Conservation (phyloP, 805 yeast genomes). For the Sugiyamaella smithiae region DNA sequence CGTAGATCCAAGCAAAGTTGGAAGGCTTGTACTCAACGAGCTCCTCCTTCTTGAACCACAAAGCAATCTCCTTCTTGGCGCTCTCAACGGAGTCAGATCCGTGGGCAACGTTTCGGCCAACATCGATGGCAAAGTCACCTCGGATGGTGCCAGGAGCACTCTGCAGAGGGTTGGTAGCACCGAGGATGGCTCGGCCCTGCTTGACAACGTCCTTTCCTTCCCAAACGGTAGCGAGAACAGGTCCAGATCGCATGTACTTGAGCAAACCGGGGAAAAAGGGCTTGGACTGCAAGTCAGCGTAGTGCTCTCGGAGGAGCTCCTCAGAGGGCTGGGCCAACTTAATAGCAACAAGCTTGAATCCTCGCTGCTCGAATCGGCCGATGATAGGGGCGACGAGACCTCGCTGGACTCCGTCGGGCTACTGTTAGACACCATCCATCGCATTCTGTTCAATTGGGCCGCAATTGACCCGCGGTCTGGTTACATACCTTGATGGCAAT, state of each 20-base stretch:
- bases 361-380: conserved; percentile 94
- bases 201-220: conserved; percentile 99
- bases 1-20: conserved; percentile 88
- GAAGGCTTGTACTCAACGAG: conserved; percentile 88
- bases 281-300: conserved; percentile 91
- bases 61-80: conserved; percentile 91
- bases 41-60: conserved; percentile 99
- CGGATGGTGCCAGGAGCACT: conserved; percentile 99
- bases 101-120: conserved; percentile 99
- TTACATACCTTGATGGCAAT: conserved; percentile 39
- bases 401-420: conserved; percentile 99
- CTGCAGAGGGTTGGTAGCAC: conserved; percentile 97
- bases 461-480: neutral
- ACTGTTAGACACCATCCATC: conserved; percentile 5
- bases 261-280: conserved; percentile 98
- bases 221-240: conserved; percentile 99
- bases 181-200: conserved; percentile 95
- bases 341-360: conserved; percentile 94
- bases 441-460: neutral
- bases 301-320: conserved; percentile 85
- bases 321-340: conserved; percentile 88
- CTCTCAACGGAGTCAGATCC: conserved; percentile 99
- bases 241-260: conserved; percentile 97
- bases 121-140: conserved; percentile 97
- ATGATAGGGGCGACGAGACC: conserved; percentile 89